Evolutionary conservation across 306 rosid species (phyloP).

Genomic region (Aeschynomene evenia): DNA sequence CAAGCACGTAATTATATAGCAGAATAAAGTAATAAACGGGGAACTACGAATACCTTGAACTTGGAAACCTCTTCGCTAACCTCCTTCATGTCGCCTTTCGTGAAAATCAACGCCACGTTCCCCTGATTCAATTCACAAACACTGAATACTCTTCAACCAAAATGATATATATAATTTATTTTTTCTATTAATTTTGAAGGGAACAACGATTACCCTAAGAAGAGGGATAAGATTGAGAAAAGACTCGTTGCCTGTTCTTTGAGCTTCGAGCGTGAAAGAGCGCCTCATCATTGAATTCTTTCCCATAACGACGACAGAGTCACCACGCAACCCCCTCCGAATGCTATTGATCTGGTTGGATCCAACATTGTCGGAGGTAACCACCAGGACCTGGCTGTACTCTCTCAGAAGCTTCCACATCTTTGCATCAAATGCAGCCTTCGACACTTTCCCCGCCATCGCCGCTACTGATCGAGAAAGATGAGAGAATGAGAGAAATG

Average conservation of each 20-base stretch:
- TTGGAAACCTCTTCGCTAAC: conserved; percentile 70
- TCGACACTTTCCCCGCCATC: conserved; percentile 62
- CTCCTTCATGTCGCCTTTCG: conserved; percentile 51
- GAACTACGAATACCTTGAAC: conserved; percentile 48
- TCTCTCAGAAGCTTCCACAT: conserved; percentile 66
- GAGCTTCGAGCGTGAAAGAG: conserved; percentile 48
- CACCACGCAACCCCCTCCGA: conserved; percentile 59
- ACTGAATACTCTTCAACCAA: not conserved
- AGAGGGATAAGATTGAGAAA: conserved; percentile 71
- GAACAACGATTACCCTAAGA: conserved; percentile 43
- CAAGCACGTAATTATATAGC: not conserved
- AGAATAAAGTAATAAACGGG: not conserved
- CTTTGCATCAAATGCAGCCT: conserved; percentile 67
- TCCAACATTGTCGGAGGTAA: conserved; percentile 69
- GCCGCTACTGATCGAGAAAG: not conserved
- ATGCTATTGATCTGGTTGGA: conserved; percentile 71
- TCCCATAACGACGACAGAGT: conserved; percentile 75
- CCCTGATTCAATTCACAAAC: conserved; percentile 42
- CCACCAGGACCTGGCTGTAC: conserved; percentile 59
- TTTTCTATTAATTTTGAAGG: too few relatives aligned
- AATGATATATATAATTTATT: too few relatives aligned
- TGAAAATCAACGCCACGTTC: conserved; percentile 74
- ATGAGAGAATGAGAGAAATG: too few relatives aligned
- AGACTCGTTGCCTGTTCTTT: conserved; percentile 59
- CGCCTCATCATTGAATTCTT: conserved; percentile 63